Percentiles rank a stretch among this genome's conserved stretches.
Conservation (phyloP, 768 basidiomycete genomes). For the Suillus discolor region DNA sequence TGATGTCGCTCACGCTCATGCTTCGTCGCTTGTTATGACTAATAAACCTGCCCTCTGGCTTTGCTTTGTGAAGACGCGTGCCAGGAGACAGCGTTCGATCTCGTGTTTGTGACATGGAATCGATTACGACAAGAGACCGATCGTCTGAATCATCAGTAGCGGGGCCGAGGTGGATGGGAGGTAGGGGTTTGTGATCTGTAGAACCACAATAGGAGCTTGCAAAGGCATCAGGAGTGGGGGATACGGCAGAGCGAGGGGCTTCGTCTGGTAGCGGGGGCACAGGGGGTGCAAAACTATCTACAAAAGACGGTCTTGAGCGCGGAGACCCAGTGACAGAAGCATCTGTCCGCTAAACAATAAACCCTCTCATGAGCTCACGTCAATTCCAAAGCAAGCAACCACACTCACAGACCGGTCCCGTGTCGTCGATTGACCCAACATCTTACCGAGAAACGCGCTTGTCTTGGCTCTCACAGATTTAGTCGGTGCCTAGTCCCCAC, state of each 20-base stretch:
- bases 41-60: slow-evolving; percentile 29
- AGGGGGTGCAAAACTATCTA: slow-evolving; percentile 40
- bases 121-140: slow-evolving; percentile 59
- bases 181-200: slow-evolving; percentile 62
- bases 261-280: slow-evolving; percentile 52
- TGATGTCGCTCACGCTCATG: slow-evolving; percentile 72
- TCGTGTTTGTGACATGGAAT: slow-evolving; percentile 45
- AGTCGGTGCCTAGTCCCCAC: slow-evolving; percentile 46
- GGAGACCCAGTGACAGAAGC: slow-evolving; percentile 37
- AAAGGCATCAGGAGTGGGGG: slow-evolving; percentile 58
- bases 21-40: slow-evolving; percentile 60
- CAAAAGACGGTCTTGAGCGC: slow-evolving; percentile 28
- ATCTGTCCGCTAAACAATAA: slow-evolving; percentile 54
- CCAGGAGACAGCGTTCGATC: slow-evolving; percentile 34
- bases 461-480: slow-evolving; percentile 76
- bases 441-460: slow-evolving; percentile 79
- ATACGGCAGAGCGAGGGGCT: slow-evolving; percentile 39
- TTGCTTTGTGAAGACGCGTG: slow-evolving; percentile 27
- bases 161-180: slow-evolving; percentile 49
- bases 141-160: slow-evolving; percentile 51
- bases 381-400: background rate
- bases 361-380: background rate
- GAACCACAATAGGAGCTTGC: slow-evolving; percentile 33
- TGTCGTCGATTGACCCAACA: slow-evolving; percentile 66
- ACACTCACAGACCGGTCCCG: slow-evolving; percentile 69